Evolutionary conservation across 495 filamentous ascomycete genomes (phyloP).

Genomic region (Eremomyces bilateralis): DNA sequence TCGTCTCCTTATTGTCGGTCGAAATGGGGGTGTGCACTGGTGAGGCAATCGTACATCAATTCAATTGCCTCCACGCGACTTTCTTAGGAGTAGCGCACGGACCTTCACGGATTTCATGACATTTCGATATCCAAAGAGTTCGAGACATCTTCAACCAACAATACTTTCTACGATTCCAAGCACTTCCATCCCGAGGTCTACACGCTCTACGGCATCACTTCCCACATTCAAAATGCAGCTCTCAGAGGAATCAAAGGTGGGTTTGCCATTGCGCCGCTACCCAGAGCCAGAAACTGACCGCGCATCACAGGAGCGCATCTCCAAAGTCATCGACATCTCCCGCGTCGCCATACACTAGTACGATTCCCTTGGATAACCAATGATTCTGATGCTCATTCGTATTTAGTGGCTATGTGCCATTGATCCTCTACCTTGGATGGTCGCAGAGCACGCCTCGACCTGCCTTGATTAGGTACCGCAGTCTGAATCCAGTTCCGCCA

Average conservation of each 20-base stretch:
- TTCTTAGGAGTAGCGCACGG: too few species aligned
- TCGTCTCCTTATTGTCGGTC: too few species aligned
- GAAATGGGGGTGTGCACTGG: too few species aligned
- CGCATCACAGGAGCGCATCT: conserved; percentile 65
- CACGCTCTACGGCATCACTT: too few species aligned
- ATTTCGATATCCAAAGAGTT: too few species aligned
- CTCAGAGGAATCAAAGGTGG: conserved; percentile 91
- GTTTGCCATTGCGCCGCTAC: conserved; percentile 1
- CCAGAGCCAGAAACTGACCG: conserved; percentile 1
- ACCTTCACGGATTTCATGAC: too few species aligned
- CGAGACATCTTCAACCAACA: too few species aligned
- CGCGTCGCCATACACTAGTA: conserved; percentile 96
- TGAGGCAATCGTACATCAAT: neutral
- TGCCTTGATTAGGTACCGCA: conserved; percentile 60
- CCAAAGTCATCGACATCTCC: conserved; percentile 82
- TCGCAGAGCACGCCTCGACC: conserved; percentile 81
- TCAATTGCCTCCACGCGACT: too few species aligned
- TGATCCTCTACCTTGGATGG: conserved; percentile 83
- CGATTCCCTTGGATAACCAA: conserved; percentile 9
- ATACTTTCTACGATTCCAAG: too few species aligned
- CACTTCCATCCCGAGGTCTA: too few species aligned
- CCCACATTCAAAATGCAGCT: conserved; percentile 48
- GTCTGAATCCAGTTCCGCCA: conserved; percentile 1
- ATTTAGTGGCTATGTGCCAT: conserved; percentile 73
- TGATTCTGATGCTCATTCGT: conserved; percentile 15